These are phyloP conservation scores for Aspergillus niger DNA, from an alignment of 2,329 filamentous ascomycete species.

Conservation along the genomic window DNA sequence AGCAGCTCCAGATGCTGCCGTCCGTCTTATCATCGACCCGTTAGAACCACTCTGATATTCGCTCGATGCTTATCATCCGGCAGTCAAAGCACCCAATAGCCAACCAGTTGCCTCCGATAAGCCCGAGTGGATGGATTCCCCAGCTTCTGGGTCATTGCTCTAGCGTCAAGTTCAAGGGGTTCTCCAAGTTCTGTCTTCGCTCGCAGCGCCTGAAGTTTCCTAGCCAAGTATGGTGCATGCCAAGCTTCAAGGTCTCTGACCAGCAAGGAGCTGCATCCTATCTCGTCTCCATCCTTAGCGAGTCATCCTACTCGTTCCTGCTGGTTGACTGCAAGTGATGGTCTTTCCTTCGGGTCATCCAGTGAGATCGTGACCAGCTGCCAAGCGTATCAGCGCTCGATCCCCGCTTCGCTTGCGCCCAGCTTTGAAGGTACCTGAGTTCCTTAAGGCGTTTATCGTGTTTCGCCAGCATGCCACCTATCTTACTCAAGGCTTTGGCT, in stretches of 20 bases:
- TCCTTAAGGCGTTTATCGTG: conserved; percentile 8
- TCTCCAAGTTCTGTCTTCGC: conserved; percentile 7
- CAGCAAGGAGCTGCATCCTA: conserved; percentile 5
- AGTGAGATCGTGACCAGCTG: conserved; percentile 11
- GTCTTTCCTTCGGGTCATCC: neutral
- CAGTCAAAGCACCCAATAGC: neutral
- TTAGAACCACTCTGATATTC: neutral
- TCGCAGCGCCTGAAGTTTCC: conserved; percentile 30
- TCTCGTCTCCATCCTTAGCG: neutral
- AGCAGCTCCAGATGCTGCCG: neutral
- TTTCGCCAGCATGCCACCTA: neutral
- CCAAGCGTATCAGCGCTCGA: conserved; percentile 16
- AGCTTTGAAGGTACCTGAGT: neutral
- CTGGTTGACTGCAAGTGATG: neutral
- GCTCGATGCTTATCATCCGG: conserved; percentile 7
- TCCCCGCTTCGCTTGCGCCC: conserved; percentile 13
- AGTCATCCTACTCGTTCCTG: neutral
- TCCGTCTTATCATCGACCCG: conserved; percentile 8
- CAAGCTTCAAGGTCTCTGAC: conserved; percentile 19
- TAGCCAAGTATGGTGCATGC: conserved; percentile 25
- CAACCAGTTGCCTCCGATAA: neutral
- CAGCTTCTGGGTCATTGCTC: neutral
- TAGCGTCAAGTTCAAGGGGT: conserved; percentile 10
- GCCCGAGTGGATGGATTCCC: neutral
- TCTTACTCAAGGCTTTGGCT: conserved; percentile 2